Conservation (phyloP, 768 basidiomycete genomes). For the Auriscalpium orientale region DNA sequence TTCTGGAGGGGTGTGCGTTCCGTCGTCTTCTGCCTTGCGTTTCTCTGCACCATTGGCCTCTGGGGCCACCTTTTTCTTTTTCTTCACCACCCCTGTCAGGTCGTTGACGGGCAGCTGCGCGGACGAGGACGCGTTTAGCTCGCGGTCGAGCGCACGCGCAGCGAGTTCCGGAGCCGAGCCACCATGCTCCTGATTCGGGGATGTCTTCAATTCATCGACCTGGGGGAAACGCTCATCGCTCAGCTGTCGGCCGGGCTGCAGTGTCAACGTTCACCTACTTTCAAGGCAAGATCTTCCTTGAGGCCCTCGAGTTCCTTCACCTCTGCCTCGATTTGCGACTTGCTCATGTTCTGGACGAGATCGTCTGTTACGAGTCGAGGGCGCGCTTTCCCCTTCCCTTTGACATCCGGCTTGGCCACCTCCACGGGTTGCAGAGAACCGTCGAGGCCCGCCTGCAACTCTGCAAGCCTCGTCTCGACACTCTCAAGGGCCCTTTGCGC, state of each 20-base stretch:
- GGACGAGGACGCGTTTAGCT: conserved; percentile 44
- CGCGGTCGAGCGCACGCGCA: conserved; percentile 63
- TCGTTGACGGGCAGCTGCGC: conserved; percentile 57
- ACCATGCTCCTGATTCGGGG: conserved; percentile 50
- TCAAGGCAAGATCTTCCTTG: conserved; percentile 75
- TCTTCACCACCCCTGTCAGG: conserved; percentile 76
- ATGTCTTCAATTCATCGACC: conserved; percentile 87
- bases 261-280: conserved; percentile 34
- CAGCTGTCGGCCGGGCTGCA: background rate
- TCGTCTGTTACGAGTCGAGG: conserved; percentile 39
- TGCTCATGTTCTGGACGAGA: conserved; percentile 57
- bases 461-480: conserved; percentile 60
- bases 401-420: conserved; percentile 32
- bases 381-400: conserved; percentile 51
- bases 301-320: conserved; percentile 71
- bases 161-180: conserved; percentile 61
- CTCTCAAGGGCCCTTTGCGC: conserved; percentile 76
- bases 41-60: conserved; percentile 33
- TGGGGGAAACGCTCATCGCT: conserved; percentile 26
- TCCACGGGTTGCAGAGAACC: conserved; percentile 27
- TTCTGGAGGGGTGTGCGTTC: conserved; percentile 37
- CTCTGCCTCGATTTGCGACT: conserved; percentile 68
- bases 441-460: conserved; percentile 42
- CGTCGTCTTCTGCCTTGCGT: conserved; percentile 64
- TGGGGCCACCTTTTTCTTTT: conserved; percentile 64